Evolutionary conservation across 129 eudicot genomes (phyloP).

Genomic region (Tanacetum coccineum): DNA sequence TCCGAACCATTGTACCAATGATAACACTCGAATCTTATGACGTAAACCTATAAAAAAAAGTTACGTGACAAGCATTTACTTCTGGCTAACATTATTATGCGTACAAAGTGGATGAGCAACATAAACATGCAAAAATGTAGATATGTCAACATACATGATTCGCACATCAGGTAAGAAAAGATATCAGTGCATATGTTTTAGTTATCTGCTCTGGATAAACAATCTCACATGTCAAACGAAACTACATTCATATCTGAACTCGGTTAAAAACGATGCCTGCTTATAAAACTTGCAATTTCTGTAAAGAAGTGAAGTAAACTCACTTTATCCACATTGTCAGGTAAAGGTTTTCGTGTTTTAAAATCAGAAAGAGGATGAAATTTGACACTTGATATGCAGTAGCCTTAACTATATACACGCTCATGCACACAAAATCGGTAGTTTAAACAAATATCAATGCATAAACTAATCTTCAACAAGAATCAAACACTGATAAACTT

Average conservation of each 20-base stretch:
- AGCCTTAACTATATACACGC: conserved; percentile 15
- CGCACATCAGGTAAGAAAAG: not conserved
- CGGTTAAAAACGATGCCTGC: not conserved
- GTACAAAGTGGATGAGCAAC: too few relatives aligned
- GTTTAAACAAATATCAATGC: not conserved
- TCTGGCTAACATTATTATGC: too few relatives aligned
- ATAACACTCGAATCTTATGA: too few relatives aligned
- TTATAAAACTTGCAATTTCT: not conserved
- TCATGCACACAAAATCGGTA: not conserved
- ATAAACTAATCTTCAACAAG: conserved; percentile 2
- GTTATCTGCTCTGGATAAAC: not conserved
- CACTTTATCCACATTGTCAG: not conserved
- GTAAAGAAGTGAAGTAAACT: not conserved
- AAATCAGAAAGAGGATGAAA: conserved; percentile 8
- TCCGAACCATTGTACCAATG: too few relatives aligned
- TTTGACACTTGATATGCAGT: conserved; percentile 2
- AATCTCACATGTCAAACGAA: not conserved
- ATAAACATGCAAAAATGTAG: too few relatives aligned
- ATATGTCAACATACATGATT: too few relatives aligned
- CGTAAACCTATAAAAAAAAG: too few relatives aligned
- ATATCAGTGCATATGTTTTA: not conserved
- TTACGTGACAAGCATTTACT: too few relatives aligned
- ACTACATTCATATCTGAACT: not conserved
- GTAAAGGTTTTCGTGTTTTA: not conserved
- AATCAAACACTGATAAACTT: conserved; percentile 13